Percentiles rank a stretch among this genome's conserved stretches.
Evolutionary conservation across 371 early-diverging fungal species (phyloP).

Genomic region (Mucor saturninus): DNA sequence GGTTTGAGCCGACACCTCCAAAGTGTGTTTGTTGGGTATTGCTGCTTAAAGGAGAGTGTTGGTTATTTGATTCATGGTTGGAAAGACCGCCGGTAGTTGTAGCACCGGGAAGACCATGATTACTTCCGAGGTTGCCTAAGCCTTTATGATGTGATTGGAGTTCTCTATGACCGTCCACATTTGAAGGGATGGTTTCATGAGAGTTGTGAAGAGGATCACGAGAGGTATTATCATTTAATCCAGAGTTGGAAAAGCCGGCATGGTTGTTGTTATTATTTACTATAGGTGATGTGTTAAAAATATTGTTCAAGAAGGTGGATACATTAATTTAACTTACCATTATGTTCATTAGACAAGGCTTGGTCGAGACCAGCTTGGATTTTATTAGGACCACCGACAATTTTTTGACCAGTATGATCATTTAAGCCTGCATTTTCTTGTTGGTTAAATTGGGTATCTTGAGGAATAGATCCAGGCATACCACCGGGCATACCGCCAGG

Average conservation of each 20-base stretch:
- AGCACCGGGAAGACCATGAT: background rate
- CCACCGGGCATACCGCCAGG: conserved; percentile 10
- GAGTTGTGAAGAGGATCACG: background rate
- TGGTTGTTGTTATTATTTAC: background rate
- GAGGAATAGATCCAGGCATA: conserved; percentile 5
- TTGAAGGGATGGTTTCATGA: background rate
- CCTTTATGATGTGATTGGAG: conserved; percentile 2
- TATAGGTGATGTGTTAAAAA: background rate
- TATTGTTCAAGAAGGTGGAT: too few relatives aligned
- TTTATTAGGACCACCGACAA: background rate
- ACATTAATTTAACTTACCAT: background rate
- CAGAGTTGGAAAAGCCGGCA: background rate
- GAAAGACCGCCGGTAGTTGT: too few relatives aligned
- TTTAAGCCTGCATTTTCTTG: background rate
- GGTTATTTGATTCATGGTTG: background rate
- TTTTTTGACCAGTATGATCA: background rate
- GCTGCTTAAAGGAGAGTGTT: background rate
- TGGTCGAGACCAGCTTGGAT: background rate
- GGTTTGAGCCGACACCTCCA: background rate
- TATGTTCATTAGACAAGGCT: background rate
- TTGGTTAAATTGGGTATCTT: conserved; percentile 4
- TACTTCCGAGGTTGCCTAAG: background rate
- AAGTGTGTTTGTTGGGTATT: background rate
- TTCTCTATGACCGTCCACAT: background rate
- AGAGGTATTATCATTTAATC: background rate